These are phyloP conservation scores for Mallotus nudiflorus DNA, from an alignment of 345 rosid species.

Conservation along the genomic window DNA sequence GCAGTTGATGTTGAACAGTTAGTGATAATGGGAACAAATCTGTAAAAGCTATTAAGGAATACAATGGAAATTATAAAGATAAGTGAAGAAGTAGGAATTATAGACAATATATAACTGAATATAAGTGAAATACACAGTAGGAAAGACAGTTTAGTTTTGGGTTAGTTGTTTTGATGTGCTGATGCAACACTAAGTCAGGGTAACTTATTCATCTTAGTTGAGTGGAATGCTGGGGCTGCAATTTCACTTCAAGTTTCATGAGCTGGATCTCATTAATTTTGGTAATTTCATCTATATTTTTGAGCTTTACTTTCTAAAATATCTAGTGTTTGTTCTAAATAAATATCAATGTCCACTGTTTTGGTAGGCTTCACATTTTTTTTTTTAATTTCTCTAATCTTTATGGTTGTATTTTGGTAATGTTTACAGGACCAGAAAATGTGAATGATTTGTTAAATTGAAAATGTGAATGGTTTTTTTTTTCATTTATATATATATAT, in stretches of 20 bases:
- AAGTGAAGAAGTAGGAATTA: slow-evolving; percentile 4
- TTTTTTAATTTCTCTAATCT: no score
- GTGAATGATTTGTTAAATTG: neutral
- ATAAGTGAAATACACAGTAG: slow-evolving; percentile 18
- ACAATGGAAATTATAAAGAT: neutral
- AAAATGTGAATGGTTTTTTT: no score
- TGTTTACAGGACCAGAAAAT: neutral
- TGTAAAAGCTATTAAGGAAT: neutral
- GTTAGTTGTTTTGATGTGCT: no score
- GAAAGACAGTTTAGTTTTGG: slow-evolving; percentile 7
- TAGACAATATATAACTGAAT: slow-evolving; percentile 11
- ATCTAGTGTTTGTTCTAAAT: neutral
- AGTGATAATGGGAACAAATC: neutral
- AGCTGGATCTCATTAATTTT: neutral
- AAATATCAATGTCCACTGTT: no score
- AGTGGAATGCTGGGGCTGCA: neutral
- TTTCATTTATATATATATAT: neutral
- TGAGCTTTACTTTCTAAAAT: neutral
- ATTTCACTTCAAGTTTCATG: neutral
- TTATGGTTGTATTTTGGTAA: neutral
- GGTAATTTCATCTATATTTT: neutral
- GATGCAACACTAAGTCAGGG: no score
- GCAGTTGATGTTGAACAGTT: neutral
- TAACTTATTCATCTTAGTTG: neutral
- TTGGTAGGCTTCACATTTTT: neutral